Percentiles rank a stretch among this genome's conserved stretches.
Evolutionary conservation across 2,329 filamentous ascomycete species (phyloP).

Genomic region (Trichoderma sp.): DNA sequence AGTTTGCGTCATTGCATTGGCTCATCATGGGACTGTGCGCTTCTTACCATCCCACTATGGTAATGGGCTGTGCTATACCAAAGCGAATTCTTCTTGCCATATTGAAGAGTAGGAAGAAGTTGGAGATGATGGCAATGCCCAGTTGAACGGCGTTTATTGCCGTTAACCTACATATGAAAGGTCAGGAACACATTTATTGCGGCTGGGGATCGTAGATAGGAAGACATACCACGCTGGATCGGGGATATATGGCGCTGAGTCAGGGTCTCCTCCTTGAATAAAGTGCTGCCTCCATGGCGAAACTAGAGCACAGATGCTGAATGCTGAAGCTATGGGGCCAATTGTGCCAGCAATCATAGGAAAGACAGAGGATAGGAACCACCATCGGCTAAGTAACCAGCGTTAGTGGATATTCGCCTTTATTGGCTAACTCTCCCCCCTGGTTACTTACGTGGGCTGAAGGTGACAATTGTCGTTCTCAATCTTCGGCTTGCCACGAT

Average conservation of each 20-base stretch:
- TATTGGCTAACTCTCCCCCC: too few relatives aligned
- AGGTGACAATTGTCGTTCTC: slow-evolving; percentile 11
- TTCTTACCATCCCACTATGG: slow-evolving; percentile 72
- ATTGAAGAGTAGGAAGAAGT: slow-evolving; percentile 79
- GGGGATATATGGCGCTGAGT: neutral
- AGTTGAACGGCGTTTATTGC: slow-evolving; percentile 77
- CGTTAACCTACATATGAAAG: slow-evolving; percentile 53
- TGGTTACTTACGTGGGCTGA: neutral
- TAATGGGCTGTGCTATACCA: slow-evolving; percentile 76
- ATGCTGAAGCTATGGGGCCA: slow-evolving; percentile 81
- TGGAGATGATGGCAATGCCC: slow-evolving; percentile 71
- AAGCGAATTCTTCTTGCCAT: slow-evolving; percentile 81
- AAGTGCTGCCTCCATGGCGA: slow-evolving; percentile 56
- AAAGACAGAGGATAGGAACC: slow-evolving; percentile 63
- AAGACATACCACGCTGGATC: slow-evolving; percentile 9
- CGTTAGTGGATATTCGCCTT: neutral
- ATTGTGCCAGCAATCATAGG: slow-evolving; percentile 81
- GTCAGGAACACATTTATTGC: neutral
- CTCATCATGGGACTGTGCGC: neutral
- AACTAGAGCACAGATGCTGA: slow-evolving; percentile 78
- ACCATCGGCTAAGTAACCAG: slow-evolving; percentile 43
- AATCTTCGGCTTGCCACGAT: neutral
- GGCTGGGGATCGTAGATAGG: too few relatives aligned
- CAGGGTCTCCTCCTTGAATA: neutral
- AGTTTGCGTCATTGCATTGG: neutral